Percentiles rank a stretch among this genome's conserved stretches.
Evolutionary conservation across 2,329 filamentous ascomycete species (phyloP).

Genomic region (Aspergillus sp.): DNA sequence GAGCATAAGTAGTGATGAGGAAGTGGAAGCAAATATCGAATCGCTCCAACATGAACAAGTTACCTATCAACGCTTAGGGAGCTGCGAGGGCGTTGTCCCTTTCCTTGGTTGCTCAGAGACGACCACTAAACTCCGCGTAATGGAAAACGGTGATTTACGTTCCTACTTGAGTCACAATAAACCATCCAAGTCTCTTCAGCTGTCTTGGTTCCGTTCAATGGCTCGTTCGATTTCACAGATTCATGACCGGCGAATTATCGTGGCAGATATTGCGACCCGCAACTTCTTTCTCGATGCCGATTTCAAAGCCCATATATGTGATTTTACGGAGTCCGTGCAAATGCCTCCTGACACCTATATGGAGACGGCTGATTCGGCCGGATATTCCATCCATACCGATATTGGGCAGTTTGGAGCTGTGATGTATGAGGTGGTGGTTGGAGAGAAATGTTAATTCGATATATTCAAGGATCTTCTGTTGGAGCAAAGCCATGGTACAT

Average conservation of each 20-base stretch:
- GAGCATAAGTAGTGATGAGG: no score
- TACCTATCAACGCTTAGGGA: no score
- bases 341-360: conserved; percentile 16
- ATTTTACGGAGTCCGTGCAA: conserved; percentile 27
- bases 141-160: no score
- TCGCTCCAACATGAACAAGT: no score
- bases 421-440: conserved; percentile 30
- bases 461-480: conserved; percentile 16
- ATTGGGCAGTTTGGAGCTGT: conserved; percentile 31
- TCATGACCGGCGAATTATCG: conserved; percentile 5
- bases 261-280: conserved; percentile 28
- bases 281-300: conserved; percentile 30
- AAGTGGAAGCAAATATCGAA: no score
- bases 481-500: conserved; percentile 1
- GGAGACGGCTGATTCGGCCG: conserved; percentile 25
- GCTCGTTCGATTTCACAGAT: no score
- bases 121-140: no score
- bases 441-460: conserved; percentile 23
- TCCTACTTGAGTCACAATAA: no score
- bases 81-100: no score
- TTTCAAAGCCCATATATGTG: conserved; percentile 27
- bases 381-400: conserved; percentile 28
- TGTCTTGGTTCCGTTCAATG: no score
- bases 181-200: no score
- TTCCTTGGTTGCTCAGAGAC: no score